Conservation (phyloP, 2,329 filamentous ascomycete genomes). For the Phyllosticta citribraziliensis region DNA sequence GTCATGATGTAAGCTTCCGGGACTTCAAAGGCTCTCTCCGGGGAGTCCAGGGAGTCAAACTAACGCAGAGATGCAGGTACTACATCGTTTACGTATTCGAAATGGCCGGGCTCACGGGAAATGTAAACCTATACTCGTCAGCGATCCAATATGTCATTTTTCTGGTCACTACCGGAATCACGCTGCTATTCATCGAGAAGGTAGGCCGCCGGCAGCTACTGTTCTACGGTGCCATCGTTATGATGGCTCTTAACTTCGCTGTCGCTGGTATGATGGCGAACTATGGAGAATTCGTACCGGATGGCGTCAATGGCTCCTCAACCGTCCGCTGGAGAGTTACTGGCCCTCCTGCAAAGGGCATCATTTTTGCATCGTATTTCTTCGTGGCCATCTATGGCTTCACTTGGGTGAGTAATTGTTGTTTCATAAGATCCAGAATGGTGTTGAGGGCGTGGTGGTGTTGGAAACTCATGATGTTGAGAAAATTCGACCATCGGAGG, state of each 20-base stretch:
- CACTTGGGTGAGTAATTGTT: slow-evolving; percentile 22
- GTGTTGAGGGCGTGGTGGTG: too few relatives aligned
- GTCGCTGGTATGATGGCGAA: slow-evolving; percentile 50
- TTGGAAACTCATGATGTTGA: too few relatives aligned
- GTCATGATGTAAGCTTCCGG: background rate
- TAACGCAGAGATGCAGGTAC: slow-evolving; percentile 26
- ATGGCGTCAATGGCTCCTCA: slow-evolving; percentile 36
- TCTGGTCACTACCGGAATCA: slow-evolving; percentile 49
- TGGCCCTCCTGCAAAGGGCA: slow-evolving; percentile 42
- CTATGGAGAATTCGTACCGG: slow-evolving; percentile 39
- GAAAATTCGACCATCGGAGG: too few relatives aligned
- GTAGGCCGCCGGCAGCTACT: slow-evolving; percentile 49
- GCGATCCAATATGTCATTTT: slow-evolving; percentile 46
- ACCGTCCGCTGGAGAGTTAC: slow-evolving; percentile 7
- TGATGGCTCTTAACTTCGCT: slow-evolving; percentile 52
- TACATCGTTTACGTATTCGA: slow-evolving; percentile 47
- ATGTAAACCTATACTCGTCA: slow-evolving; percentile 8
- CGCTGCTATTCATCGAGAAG: slow-evolving; percentile 51
- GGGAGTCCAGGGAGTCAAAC: background rate
- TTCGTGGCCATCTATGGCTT: slow-evolving; percentile 36
- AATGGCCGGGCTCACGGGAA: slow-evolving; percentile 36
- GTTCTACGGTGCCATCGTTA: slow-evolving; percentile 46
- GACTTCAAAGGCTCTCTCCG: background rate
- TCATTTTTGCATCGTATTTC: slow-evolving; percentile 35
- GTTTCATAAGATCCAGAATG: too few relatives aligned